Base-by-base conservation (phyloP, 257 asterid genomes). In the Lycium ferocissimum region DNA sequence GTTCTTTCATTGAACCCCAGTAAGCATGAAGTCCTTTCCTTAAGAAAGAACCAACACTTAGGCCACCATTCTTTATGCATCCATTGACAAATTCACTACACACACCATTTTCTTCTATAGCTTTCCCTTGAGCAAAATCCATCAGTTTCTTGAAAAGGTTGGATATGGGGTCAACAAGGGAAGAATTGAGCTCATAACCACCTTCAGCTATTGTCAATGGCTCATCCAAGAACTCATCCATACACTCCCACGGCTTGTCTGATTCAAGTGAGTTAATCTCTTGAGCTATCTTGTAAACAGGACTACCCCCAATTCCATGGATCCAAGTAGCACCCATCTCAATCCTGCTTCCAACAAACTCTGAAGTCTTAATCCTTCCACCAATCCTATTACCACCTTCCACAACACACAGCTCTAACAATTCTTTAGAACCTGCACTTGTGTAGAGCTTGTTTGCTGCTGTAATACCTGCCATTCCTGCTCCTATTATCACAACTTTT, bases 241-340 rank as follows among this genome's bases (percentile, higher is more conserved):
- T 94, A 86, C 97, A 92, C 91, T 95, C 99, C 98, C 98, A 95
- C 0, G 99, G 99, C 91, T 90, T 86, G 33, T 89, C 80, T 1
- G 97, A 92, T 11, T 71, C 79, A 8, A 95, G 87, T 2, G 92
- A 88, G 26, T 81, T 47, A 2, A 85, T 89, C 4, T 92, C 91
- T 17, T 81, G 85, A 15, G 98, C 98, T 14, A 95, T 94, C 85
- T 92, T 85, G 82, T 93, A 87, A 84, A 95, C 83, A 9, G 98
- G 99, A 85, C 98, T 95, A 13, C 95, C 95, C 15, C 87, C 92
- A 66, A 95, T 92, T 37, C 99, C 99, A 61, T 95, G 99, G 95
- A 95, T 95, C 99, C 99, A 94, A 8, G 99, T 95, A 33, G 98
- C 99, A 6, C 99, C 99, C 80, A 85, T 90, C 92, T 95, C 99